phyloP scores from a whole-genome alignment of 257 asterid species.

The Nicotiana noctiflora region DNA sequence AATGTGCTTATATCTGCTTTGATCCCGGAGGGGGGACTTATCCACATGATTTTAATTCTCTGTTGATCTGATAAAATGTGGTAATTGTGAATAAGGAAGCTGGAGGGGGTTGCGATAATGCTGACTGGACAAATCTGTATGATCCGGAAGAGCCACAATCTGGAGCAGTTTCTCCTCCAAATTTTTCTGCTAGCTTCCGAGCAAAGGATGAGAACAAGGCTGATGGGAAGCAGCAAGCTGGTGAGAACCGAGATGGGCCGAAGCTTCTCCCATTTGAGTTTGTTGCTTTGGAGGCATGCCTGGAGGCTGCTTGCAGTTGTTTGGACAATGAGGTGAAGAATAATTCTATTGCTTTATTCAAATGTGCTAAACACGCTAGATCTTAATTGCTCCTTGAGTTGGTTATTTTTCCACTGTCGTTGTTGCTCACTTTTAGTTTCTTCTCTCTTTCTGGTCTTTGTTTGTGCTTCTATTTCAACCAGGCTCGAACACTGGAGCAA shows the following conservation, averaged over 20 bases:
- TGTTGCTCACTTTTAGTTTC: not conserved
- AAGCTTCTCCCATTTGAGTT: slow-evolving; percentile 94
- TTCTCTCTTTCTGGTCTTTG: not conserved
- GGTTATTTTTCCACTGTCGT: not conserved
- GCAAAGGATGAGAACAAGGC: slow-evolving; percentile 40
- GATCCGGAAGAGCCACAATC: slow-evolving; percentile 65
- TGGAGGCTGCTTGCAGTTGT: slow-evolving; percentile 94
- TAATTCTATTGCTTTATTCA: slow-evolving; percentile 7
- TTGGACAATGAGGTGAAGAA: slow-evolving; percentile 70
- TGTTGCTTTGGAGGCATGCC: slow-evolving; percentile 94
- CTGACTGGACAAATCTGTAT: slow-evolving; percentile 78
- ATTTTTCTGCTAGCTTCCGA: slow-evolving; percentile 41
- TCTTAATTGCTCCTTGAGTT: not conserved
- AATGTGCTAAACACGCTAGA: not conserved
- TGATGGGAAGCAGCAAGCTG: slow-evolving; percentile 49
- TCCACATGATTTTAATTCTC: not conserved
- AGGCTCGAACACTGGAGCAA: slow-evolving; percentile 93
- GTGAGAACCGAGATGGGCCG: slow-evolving; percentile 72
- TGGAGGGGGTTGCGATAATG: slow-evolving; percentile 56
- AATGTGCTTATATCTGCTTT: not conserved
- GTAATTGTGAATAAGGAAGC: slow-evolving; percentile 47
- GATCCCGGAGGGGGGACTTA: not conserved
- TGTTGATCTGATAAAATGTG: not conserved
- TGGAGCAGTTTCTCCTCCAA: slow-evolving; percentile 39
- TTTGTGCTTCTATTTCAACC: slow-evolving; percentile 23